A percentile compares a stretch with the other conserved stretches of the same genome.
Conservation (phyloP, 2,329 filamentous ascomycete genomes). For the Calonectria leucothoes region DNA sequence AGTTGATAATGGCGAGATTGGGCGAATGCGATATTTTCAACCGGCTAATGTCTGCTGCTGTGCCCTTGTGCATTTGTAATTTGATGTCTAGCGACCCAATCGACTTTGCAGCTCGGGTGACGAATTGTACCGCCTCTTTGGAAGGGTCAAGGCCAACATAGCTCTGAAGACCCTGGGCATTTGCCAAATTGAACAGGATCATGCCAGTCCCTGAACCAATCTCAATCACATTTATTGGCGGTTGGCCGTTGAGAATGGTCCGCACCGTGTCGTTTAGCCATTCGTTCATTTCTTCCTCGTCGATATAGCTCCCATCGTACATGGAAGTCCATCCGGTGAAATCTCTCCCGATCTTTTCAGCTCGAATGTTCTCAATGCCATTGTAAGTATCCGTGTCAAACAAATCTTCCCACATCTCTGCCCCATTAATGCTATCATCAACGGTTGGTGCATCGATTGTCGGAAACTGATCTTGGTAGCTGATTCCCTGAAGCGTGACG, state of each 20-base stretch:
- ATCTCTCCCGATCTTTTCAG: constrained; percentile 35
- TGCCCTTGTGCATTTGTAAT: constrained; percentile 28
- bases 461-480: background rate
- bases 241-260: constrained; percentile 26
- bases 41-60: constrained; percentile 31
- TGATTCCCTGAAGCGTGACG: background rate
- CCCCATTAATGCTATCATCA: background rate
- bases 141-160: constrained; percentile 46
- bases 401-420: constrained; percentile 29
- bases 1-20: constrained; percentile 41
- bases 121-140: constrained; percentile 32
- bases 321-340: constrained; percentile 48
- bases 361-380: constrained; percentile 24
- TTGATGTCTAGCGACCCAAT: constrained; percentile 25
- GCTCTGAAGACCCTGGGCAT: constrained; percentile 19
- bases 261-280: constrained; percentile 47
- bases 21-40: constrained; percentile 3
- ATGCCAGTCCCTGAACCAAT: constrained; percentile 46
- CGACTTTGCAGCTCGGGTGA: constrained; percentile 23
- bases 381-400: constrained; percentile 31
- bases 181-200: constrained; percentile 45
- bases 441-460: background rate
- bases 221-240: constrained; percentile 38
- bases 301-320: constrained; percentile 43
- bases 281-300: constrained; percentile 44